Evolutionary conservation across 352 stramenopile species (phyloP), one percentile per base, ranked within the genome.

Genomic region (Globisporangium canariense): DNA sequence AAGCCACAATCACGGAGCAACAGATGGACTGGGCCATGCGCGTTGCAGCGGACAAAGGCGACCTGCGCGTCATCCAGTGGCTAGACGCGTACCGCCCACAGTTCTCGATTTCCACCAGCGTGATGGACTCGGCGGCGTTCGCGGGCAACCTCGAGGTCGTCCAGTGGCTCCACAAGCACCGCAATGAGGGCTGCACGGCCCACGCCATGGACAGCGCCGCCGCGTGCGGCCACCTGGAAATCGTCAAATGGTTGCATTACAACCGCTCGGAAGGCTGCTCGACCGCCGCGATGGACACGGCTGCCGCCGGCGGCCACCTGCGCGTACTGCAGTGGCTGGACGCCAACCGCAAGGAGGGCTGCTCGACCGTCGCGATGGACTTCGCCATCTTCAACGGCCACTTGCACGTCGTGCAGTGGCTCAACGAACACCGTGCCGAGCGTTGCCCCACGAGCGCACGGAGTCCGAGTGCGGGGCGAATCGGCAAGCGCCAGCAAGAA

Each of bases 61-160:
- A 73, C 30, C 55, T 85, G 16, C 20, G 41, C 20, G 66, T 78
- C 13, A 50, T 86, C 14, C 60, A 78, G 60, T 83, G 75, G 72
- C 68, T 86, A 22, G 71, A 61, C 18, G 68, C 58, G 4, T 79
- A 82, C 53, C 45, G 67, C 13, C 68, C 70, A 2, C 47, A 80
- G 6, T 55, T 65, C 36, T 70, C 64, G 30, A 68, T 76, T 36
- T 81, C 77, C 36, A 74, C 73, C 14, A 61, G 64, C 25, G 74
- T 83, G 7, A 90, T 91, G 81, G 83, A 91, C 73, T 81, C 82
- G 34, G 83, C 83, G 13, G 83, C 83, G n/a, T 81, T 85, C 55
- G 70, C 72, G 38, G 83, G 83, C 0, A 79, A 81, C 55, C 62
- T 87, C 6, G 51, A 74, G 1, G 62, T 89, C n/a, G 65, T 91